phyloP scores from a whole-genome alignment of 495 filamentous ascomycete species.

The Penicillium paradoxum region DNA sequence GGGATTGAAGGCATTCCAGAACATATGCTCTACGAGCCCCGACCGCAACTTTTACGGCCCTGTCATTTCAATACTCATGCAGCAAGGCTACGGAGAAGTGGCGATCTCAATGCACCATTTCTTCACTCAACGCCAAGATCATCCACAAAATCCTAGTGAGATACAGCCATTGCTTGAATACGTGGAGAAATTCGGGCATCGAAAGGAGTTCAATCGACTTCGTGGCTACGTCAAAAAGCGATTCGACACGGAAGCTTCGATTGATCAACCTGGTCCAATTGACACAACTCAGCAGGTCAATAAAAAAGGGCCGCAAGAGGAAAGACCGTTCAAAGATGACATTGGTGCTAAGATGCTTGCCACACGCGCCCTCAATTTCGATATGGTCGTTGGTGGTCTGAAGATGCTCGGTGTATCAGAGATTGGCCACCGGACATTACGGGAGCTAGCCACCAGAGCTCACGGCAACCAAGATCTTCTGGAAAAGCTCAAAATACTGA shows the following conservation, averaged over 20 bases:
- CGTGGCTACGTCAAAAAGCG: conserved; percentile 20
- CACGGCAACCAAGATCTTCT: conserved; percentile 48
- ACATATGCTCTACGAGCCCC: conserved; percentile 38
- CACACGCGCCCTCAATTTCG: conserved; percentile 59
- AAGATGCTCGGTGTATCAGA: conserved; percentile 57
- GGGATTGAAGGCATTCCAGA: conserved; percentile 40
- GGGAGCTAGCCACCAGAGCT: conserved; percentile 63
- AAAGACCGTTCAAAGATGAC: conserved; percentile 45
- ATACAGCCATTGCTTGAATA: conserved; percentile 41
- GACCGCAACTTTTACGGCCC: conserved; percentile 55
- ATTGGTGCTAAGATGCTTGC: conserved; percentile 70
- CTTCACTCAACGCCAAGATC: conserved; percentile 44
- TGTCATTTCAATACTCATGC: conserved; percentile 53
- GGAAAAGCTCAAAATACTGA: conserved; percentile 51
- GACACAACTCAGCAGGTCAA: not conserved
- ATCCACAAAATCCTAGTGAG: conserved; percentile 36
- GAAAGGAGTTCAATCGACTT: conserved; percentile 20
- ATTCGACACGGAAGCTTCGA: conserved; percentile 11
- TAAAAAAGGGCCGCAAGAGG: conserved; percentile 11
- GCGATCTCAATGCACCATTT: conserved; percentile 59
- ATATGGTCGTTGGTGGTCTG: conserved; percentile 59
- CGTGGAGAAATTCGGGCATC: conserved; percentile 29
- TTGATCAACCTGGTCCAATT: not conserved
- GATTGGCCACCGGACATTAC: conserved; percentile 68
- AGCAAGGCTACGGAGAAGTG: conserved; percentile 40